Percentiles rank a stretch among this genome's conserved stretches.
phyloP scores from a whole-genome alignment of 2,329 filamentous ascomycete genomes.

The Fusarium liriodendri region DNA sequence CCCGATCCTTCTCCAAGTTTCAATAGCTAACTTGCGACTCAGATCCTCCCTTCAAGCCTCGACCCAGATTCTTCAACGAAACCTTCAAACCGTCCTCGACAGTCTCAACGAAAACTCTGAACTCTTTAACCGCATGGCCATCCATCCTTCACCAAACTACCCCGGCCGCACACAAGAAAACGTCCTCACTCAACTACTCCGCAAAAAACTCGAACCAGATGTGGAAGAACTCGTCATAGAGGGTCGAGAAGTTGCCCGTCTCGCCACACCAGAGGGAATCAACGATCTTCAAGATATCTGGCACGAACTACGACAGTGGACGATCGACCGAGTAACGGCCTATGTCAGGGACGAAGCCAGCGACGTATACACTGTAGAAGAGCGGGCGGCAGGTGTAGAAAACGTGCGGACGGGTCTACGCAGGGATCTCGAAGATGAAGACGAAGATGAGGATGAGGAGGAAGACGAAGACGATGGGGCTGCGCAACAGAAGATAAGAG shows the following conservation, averaged over 20 bases:
- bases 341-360: slow-evolving; percentile 58
- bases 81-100: slow-evolving; percentile 74
- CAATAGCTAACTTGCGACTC: slow-evolving; percentile 17
- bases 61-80: slow-evolving; percentile 76
- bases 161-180: slow-evolving; percentile 75
- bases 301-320: slow-evolving; percentile 58
- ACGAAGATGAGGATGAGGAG: slow-evolving; percentile 67
- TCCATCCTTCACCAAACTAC: slow-evolving; percentile 81
- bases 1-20: not conserved
- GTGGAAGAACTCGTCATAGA: slow-evolving; percentile 79
- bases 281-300: slow-evolving; percentile 66
- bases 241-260: slow-evolving; percentile 62
- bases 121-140: slow-evolving; percentile 76
- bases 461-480: slow-evolving; percentile 50
- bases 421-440: slow-evolving; percentile 63
- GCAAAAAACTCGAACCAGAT: slow-evolving; percentile 85
- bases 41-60: slow-evolving; percentile 80
- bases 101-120: slow-evolving; percentile 73
- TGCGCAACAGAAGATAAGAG: slow-evolving; percentile 48
- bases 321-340: slow-evolving; percentile 52
- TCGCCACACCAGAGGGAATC: slow-evolving; percentile 57
- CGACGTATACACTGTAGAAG: slow-evolving; percentile 79
- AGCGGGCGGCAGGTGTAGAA: slow-evolving; percentile 73
- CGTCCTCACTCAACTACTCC: slow-evolving; percentile 76
- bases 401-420: slow-evolving; percentile 79